phyloP scores from a whole-genome alignment of 495 filamentous ascomycete genomes.

The Opeltia flavorubescens region DNA sequence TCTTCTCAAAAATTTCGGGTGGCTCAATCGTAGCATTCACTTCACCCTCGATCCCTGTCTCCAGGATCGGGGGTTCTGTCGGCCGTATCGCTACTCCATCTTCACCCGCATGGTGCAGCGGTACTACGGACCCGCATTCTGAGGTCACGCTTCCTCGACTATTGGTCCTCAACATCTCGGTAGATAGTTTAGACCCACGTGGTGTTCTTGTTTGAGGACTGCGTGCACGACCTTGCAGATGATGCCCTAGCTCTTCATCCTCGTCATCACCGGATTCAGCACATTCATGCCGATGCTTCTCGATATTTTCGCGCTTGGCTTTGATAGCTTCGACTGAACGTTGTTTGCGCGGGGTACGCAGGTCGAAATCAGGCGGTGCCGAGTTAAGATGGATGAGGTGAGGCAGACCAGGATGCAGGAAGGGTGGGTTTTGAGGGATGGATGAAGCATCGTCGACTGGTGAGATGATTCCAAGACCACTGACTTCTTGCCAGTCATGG shows the following conservation, averaged over 20 bases:
- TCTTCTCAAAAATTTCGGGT: slow-evolving; percentile 13
- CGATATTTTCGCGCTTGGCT: slow-evolving; percentile 61
- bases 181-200: slow-evolving; percentile 66
- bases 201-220: slow-evolving; percentile 34
- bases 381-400: slow-evolving; percentile 49
- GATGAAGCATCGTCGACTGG: slow-evolving; percentile 21
- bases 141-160: slow-evolving; percentile 72
- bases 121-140: not conserved
- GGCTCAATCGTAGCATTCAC: slow-evolving; percentile 6
- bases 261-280: slow-evolving; percentile 85
- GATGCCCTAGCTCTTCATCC: slow-evolving; percentile 69
- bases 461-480: slow-evolving; percentile 55
- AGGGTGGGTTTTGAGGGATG: slow-evolving; percentile 17
- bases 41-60: not conserved
- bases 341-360: slow-evolving; percentile 43
- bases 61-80: not conserved
- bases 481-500: slow-evolving; percentile 55
- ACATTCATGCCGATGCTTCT: slow-evolving; percentile 60
- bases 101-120: not conserved
- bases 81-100: slow-evolving; percentile 1
- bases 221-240: slow-evolving; percentile 35
- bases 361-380: slow-evolving; percentile 50
- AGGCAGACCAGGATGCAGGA: slow-evolving; percentile 21
- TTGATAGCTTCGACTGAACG: slow-evolving; percentile 66
- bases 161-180: slow-evolving; percentile 93